These are phyloP conservation scores for Ganoderma boninense DNA, from an alignment of 1,284 basidiomycete species.

Conservation along the genomic window DNA sequence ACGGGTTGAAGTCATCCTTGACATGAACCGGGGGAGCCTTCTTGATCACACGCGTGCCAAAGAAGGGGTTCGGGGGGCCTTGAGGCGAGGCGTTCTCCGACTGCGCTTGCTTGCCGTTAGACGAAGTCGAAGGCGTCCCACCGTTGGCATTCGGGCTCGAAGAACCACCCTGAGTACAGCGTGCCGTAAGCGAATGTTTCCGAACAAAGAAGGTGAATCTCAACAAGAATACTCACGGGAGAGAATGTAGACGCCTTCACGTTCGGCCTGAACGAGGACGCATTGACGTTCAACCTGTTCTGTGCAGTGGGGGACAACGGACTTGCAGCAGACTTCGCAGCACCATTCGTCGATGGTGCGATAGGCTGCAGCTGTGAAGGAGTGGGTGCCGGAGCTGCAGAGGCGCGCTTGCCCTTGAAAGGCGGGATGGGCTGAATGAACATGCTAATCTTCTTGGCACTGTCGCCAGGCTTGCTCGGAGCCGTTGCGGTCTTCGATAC, in stretches of 20 bases:
- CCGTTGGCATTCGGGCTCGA: constrained; percentile 42
- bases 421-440: constrained; percentile 91
- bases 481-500: constrained; percentile 40
- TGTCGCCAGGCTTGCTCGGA: constrained; percentile 40
- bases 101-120: constrained; percentile 69
- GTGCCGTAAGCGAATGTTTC: neutral
- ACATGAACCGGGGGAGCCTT: constrained; percentile 77
- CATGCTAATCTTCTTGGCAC: constrained; percentile 60
- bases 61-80: constrained; percentile 82
- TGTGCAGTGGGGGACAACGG: constrained; percentile 52
- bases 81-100: constrained; percentile 49
- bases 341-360: constrained; percentile 41
- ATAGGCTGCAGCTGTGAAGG: constrained; percentile 32
- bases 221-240: constrained; percentile 32
- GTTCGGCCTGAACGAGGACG: constrained; percentile 84
- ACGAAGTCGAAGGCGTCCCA: constrained; percentile 48
- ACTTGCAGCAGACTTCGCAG: constrained; percentile 42
- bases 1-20: constrained; percentile 95
- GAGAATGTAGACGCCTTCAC: constrained; percentile 68
- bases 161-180: constrained; percentile 51
- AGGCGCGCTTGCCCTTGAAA: constrained; percentile 75
- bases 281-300: constrained; percentile 71
- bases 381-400: constrained; percentile 35
- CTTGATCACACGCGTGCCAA: constrained; percentile 81
- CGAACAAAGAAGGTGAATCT: neutral